Evolutionary conservation across 208 protist species (phyloP), one percentile per base, ranked within the genome.

Genomic region (Leishmania major): DNA sequence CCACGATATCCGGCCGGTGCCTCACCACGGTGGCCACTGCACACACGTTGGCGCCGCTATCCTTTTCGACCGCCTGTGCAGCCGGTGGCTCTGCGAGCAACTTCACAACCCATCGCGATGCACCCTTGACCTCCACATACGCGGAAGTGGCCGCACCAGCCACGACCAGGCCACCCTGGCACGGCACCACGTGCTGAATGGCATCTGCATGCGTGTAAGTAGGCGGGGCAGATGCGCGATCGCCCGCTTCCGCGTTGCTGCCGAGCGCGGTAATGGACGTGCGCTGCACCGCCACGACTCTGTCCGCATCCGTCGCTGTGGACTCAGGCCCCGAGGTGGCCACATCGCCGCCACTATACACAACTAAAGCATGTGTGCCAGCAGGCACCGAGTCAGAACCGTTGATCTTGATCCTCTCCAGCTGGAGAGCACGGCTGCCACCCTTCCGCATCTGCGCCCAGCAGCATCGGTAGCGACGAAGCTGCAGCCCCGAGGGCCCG

Each of bases 241-340:
- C 74, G 3, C 31, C 13, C 0, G 40, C 19, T 31, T 57, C 13
- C 19, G 19, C n/a, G 37, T 22, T 43, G 37, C 55, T 51, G 51
- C 6, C 49, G 51, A 85, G 60, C 10, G 77, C 62, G 60, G 64
- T 57, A 45, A 85, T 10, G 35, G 78, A 55, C 31, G 22, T 37
- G 64, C 67, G 83, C 79, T 83, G 83, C 15, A 86, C 78, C 0
- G 83, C 78, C 3, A 86, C 83, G 7, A 86, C 78, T 51, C 60
- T 73, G 78, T 86, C 83, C 17, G 22, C 66, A 7, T 64, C 83
- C 1, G 57, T 28, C 1, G 78, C 55, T 51, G 43, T 47, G 25
- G 69, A 51, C 22, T 47, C 43, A n/a, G 43, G 43, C 43, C 37
- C 19, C 45, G 69, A 51, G 2, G 53, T 43, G 51, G 22, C 72